Conservation (phyloP, 345 rosid genomes). For the Mangifera indica region DNA sequence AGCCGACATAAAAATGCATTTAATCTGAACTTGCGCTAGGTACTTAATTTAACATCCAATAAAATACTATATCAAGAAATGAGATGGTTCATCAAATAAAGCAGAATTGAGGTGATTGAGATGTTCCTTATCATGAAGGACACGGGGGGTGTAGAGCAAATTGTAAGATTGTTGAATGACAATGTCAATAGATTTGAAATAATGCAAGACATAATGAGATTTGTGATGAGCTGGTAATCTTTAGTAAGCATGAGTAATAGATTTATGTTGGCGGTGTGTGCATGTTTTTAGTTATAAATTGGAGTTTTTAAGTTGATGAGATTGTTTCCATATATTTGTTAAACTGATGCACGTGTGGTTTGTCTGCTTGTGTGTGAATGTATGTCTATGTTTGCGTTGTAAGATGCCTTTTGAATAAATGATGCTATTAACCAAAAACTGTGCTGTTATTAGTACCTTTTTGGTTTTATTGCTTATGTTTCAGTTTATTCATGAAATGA, state of each 20-base stretch:
- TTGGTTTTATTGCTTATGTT: background rate
- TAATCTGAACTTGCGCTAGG: background rate
- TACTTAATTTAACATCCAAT: background rate
- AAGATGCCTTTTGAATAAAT: background rate
- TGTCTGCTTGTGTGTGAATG: background rate
- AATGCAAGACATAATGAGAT: background rate
- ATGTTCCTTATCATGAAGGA: background rate
- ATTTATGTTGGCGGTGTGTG: background rate
- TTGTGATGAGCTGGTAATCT: background rate
- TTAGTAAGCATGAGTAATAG: background rate
- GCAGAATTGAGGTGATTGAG: background rate
- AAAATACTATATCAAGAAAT: background rate
- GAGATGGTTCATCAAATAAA: background rate
- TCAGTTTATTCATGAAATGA: slow-evolving; percentile 16
- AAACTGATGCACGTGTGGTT: background rate
- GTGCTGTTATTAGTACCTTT: background rate
- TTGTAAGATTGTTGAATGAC: slow-evolving; percentile 1
- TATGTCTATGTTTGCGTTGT: background rate
- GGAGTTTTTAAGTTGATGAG: background rate
- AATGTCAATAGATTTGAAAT: background rate
- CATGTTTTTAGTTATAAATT: background rate
- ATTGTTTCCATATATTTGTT: background rate
- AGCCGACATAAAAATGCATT: background rate
- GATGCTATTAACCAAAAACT: background rate
- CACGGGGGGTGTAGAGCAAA: background rate